Base-by-base conservation (phyloP, 768 basidiomycete species). In the Leccinum disarticulatum region DNA sequence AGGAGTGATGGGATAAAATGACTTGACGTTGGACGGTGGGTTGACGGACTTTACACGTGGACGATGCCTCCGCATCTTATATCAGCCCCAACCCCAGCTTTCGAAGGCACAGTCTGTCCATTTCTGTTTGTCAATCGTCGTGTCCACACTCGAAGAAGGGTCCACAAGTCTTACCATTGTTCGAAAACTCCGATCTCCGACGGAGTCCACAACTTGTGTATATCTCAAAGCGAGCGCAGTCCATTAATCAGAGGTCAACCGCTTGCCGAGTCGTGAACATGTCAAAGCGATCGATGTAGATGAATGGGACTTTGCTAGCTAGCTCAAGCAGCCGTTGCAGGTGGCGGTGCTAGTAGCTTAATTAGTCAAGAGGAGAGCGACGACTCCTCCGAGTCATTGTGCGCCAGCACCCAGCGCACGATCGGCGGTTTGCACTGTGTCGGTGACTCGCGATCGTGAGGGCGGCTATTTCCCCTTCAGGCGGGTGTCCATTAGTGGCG, bases 11-110 rank as follows among this genome's bases (percentile, higher is more conserved):
- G 22, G n/a, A 55, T 33, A 31, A 36, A 41, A 13, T 27, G 48
- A 62, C 59, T 54, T 11, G 64, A 25, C 15, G 51, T 19, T 54
- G 8, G n/a, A 11, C 15, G 52, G 43, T 30, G 50, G 53, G 43
- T 43, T 9, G 35, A 35, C 30, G 14, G 28, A 25, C 15, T 30
- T 17, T 28, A 28, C 30, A 38, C 17, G 22, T 54, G 30, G 47
- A 30, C 6, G 31, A 52, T 57, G 9, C 41, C 6, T 35, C 57
- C 47, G 27, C 47, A 15, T 60, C 54, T 72, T 70, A 70, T 70
- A 72, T 43, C n/a, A 2, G 43, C 22, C 22, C 35, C 19, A 51
- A 47, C 31, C 33, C 43, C 33, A 61, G 33, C 41, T 15, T 33
- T 52, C 47, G 31, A 17, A 52, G 25, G 51, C 47, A 64, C 47